A percentile compares a stretch with the other conserved stretches of the same genome.
phyloP scores from a whole-genome alignment of 257 asterid species.

The Plantago elongata region DNA sequence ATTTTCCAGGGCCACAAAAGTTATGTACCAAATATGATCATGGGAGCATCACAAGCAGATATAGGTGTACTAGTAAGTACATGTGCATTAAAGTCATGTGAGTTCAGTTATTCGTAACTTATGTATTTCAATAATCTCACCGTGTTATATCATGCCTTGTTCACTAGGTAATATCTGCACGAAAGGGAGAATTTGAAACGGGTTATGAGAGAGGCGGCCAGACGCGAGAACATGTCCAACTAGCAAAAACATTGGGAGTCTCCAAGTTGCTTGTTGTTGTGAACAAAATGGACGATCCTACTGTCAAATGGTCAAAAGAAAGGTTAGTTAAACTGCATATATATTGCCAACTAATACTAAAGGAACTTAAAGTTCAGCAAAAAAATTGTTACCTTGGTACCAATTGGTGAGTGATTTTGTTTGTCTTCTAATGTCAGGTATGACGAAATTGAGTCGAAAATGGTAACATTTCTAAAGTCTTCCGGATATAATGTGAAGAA shows the following conservation, averaged over 20 bases:
- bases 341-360: not conserved
- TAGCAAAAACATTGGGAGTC: slow-evolving; percentile 94
- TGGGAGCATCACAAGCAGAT: slow-evolving; percentile 99
- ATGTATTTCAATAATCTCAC: not conserved
- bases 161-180: slow-evolving; percentile 82
- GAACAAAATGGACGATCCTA: slow-evolving; percentile 98
- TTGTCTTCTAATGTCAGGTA: slow-evolving; percentile 47
- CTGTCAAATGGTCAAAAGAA: slow-evolving; percentile 92
- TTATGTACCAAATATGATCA: slow-evolving; percentile 94
- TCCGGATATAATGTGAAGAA: slow-evolving; percentile 91
- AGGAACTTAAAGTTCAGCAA: slow-evolving; percentile 2
- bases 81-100: not conserved
- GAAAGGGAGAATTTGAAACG: slow-evolving; percentile 95
- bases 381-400: not conserved
- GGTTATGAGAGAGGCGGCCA: slow-evolving; percentile 99
- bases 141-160: not conserved
- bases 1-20: slow-evolving; percentile 86
- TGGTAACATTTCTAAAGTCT: slow-evolving; percentile 59
- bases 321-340: slow-evolving; percentile 43
- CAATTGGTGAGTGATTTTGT: not conserved
- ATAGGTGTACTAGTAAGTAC: slow-evolving; percentile 78
- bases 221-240: slow-evolving; percentile 97
- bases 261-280: slow-evolving; percentile 87
- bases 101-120: slow-evolving; percentile 1
- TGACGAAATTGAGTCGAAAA: slow-evolving; percentile 91